Percentiles rank a stretch among this genome's conserved stretches.
These are phyloP conservation scores for Penicillium paradoxum DNA, from an alignment of 495 filamentous ascomycete genomes.

Conservation along the genomic window DNA sequence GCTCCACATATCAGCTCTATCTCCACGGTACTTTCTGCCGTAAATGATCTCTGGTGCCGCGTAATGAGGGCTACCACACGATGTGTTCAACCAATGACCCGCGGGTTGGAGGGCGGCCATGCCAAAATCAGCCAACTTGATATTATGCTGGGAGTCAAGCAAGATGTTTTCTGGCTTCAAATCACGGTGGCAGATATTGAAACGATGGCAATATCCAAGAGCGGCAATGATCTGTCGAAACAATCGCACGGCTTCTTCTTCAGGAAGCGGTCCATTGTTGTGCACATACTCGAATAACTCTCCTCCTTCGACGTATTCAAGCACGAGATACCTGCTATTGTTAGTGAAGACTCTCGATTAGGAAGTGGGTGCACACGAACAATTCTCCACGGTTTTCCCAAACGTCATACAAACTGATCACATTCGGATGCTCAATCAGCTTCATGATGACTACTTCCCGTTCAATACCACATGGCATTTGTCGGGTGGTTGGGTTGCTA, in stretches of 20 bases:
- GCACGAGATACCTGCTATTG: slow-evolving; percentile 73
- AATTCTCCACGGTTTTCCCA: slow-evolving; percentile 95
- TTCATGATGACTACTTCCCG: slow-evolving; percentile 95
- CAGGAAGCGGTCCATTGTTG: slow-evolving; percentile 58
- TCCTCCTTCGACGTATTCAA: slow-evolving; percentile 90
- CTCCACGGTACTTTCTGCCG: slow-evolving; percentile 68
- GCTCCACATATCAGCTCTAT: slow-evolving; percentile 88
- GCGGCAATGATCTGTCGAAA: slow-evolving; percentile 94
- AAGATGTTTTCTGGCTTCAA: slow-evolving; percentile 97
- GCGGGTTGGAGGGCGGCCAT: slow-evolving; percentile 91
- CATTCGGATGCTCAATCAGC: slow-evolving; percentile 86
- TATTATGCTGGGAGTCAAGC: slow-evolving; percentile 60
- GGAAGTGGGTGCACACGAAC: slow-evolving; percentile 41
- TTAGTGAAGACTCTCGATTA: slow-evolving; percentile 24
- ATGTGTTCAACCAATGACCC: slow-evolving; percentile 69
- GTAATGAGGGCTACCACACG: slow-evolving; percentile 95
- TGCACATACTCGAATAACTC: slow-evolving; percentile 84
- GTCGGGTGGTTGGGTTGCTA: slow-evolving; percentile 41
- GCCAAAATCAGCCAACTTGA: slow-evolving; percentile 96
- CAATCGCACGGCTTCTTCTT: slow-evolving; percentile 74
- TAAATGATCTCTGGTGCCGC: slow-evolving; percentile 86
- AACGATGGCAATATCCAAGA: slow-evolving; percentile 83
- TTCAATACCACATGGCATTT: slow-evolving; percentile 83
- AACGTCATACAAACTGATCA: slow-evolving; percentile 86
- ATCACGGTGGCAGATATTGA: slow-evolving; percentile 93